Percentiles rank a stretch among this genome's conserved stretches.
phyloP scores from a whole-genome alignment of 2,329 filamentous ascomycete species.

The Curvularia sp. region DNA sequence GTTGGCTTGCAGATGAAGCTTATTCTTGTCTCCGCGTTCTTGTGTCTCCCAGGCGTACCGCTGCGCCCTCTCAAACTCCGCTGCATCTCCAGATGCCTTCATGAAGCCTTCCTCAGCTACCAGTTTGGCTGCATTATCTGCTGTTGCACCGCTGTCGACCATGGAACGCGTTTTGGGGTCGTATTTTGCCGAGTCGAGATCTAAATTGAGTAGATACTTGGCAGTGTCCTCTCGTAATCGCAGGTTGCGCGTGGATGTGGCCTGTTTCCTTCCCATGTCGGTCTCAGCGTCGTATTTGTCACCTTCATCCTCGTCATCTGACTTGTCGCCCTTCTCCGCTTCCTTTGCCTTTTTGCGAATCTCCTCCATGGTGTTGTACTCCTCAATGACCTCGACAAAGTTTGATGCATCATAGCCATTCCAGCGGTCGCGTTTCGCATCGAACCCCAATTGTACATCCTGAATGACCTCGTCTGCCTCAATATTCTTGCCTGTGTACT shows the following conservation, averaged over 20 bases:
- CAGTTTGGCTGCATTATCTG: constrained; percentile 78
- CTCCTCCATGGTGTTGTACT: constrained; percentile 85
- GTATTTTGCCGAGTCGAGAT: constrained; percentile 95
- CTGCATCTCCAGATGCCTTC: constrained; percentile 85
- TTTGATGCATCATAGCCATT: constrained; percentile 94
- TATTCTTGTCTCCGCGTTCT: constrained; percentile 78
- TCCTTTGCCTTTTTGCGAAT: constrained; percentile 63
- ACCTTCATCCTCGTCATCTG: constrained; percentile 60
- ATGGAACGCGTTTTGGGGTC: constrained; percentile 95
- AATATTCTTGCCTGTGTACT: constrained; percentile 91
- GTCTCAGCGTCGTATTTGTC: constrained; percentile 87
- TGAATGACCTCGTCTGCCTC: constrained; percentile 89
- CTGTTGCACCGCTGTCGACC: constrained; percentile 81
- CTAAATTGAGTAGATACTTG: constrained; percentile 93
- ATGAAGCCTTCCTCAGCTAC: constrained; percentile 95
- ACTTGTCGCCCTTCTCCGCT: constrained; percentile 50
- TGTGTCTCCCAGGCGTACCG: constrained; percentile 95
- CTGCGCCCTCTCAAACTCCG: constrained; percentile 89
- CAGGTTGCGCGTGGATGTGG: constrained; percentile 87
- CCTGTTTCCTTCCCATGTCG: constrained; percentile 94
- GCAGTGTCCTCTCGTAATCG: constrained; percentile 95
- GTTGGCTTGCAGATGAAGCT: constrained; percentile 91
- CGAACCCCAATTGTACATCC: constrained; percentile 88
- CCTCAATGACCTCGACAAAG: constrained; percentile 84
- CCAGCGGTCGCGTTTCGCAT: constrained; percentile 97